Evolutionary conservation across 345 rosid genomes (phyloP).

Genomic region (Hirschfeldia incana): DNA sequence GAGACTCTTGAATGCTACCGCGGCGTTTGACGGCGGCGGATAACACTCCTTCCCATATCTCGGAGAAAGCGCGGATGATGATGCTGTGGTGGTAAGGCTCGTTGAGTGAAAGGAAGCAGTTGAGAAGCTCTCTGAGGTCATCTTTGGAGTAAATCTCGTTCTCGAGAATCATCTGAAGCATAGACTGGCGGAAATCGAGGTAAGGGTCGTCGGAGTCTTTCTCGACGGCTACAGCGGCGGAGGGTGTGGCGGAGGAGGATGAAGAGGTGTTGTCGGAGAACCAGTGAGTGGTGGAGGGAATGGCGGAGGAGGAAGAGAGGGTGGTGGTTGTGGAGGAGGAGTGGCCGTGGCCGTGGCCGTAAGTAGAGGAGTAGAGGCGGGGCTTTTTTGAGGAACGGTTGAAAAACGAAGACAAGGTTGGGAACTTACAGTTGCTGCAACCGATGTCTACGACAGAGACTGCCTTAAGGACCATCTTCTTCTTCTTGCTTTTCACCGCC

Average conservation of each 20-base stretch:
- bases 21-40: slow-evolving; percentile 45
- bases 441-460: slow-evolving; percentile 64
- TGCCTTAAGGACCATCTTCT: slow-evolving; percentile 52
- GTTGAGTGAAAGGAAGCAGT: slow-evolving; percentile 84
- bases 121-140: slow-evolving; percentile 73
- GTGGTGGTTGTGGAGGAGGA: slow-evolving; percentile 35
- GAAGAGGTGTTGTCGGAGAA: slow-evolving; percentile 40
- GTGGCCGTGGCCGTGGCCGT: slow-evolving; percentile 22
- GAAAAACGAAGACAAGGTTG: slow-evolving; percentile 53
- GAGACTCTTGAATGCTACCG: slow-evolving; percentile 31
- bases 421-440: slow-evolving; percentile 69
- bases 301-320: slow-evolving; percentile 35
- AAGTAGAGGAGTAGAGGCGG: slow-evolving; percentile 17
- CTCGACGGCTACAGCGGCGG: slow-evolving; percentile 70
- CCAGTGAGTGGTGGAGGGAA: slow-evolving; percentile 41
- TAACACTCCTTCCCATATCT: slow-evolving; percentile 89
- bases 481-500: slow-evolving; percentile 40
- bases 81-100: slow-evolving; percentile 76
- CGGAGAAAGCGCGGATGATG: slow-evolving; percentile 84
- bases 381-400: slow-evolving; percentile 45
- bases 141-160: slow-evolving; percentile 83
- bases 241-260: slow-evolving; percentile 29
- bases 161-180: slow-evolving; percentile 95
- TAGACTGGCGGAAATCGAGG: slow-evolving; percentile 82
- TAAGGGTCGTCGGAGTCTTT: slow-evolving; percentile 95